Conservation (phyloP, 2,329 filamentous ascomycete species). For the Cercospora janseana region DNA sequence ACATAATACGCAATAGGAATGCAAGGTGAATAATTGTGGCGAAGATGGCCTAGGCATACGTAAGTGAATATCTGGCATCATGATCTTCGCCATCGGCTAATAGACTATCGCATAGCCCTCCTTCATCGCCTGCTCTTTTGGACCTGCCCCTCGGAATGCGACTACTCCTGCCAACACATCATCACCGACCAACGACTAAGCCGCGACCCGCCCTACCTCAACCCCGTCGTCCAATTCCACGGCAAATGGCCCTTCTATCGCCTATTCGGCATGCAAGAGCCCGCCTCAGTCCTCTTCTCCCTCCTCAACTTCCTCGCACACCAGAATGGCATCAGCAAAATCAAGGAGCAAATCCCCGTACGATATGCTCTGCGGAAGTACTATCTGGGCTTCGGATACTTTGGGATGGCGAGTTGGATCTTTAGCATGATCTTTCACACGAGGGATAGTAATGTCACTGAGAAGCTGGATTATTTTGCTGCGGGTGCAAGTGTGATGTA, state of each 20-base stretch:
- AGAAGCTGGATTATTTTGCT: slow-evolving; percentile 94
- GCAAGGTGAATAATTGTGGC: slow-evolving; percentile 75
- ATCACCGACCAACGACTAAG: slow-evolving; percentile 70
- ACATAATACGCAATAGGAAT: slow-evolving; percentile 58
- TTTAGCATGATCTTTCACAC: slow-evolving; percentile 92
- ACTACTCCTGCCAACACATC: slow-evolving; percentile 96
- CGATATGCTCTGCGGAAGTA: slow-evolving; percentile 75
- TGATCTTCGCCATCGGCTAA: not conserved
- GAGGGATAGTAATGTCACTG: slow-evolving; percentile 78
- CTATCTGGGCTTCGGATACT: slow-evolving; percentile 75
- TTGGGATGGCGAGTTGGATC: slow-evolving; percentile 79
- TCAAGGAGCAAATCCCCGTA: slow-evolving; percentile 68
- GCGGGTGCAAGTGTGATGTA: slow-evolving; percentile 89
- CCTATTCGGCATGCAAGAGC: slow-evolving; percentile 89
- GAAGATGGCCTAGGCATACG: slow-evolving; percentile 66
- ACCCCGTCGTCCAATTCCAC: slow-evolving; percentile 84
- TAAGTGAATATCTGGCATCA: slow-evolving; percentile 48
- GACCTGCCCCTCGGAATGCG: slow-evolving; percentile 91
- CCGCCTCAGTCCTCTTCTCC: slow-evolving; percentile 89
- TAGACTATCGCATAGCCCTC: slow-evolving; percentile 58
- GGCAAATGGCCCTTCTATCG: slow-evolving; percentile 98
- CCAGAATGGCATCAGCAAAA: slow-evolving; percentile 67
- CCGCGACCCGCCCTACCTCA: slow-evolving; percentile 60
- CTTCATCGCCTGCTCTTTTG: slow-evolving; percentile 85
- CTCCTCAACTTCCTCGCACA: slow-evolving; percentile 89